Percentiles rank a stretch among this genome's conserved stretches.
phyloP scores from a whole-genome alignment of 371 early-diverging fungal genomes.

The Lichtheimia corymbifera region DNA sequence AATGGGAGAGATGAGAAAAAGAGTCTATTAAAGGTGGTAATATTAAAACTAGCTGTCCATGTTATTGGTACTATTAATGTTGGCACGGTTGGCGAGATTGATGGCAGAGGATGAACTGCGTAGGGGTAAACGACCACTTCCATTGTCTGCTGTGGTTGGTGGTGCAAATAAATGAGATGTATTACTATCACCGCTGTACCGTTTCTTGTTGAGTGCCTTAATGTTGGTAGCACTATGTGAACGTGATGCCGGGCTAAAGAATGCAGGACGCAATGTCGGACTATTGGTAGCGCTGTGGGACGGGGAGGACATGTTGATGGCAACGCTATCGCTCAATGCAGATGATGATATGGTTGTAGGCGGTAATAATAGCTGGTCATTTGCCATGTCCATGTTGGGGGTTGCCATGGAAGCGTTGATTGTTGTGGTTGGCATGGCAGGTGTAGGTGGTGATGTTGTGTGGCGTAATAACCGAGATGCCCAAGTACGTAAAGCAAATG shows the following conservation, averaged over 20 bases:
- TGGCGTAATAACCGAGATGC: constrained; percentile 26
- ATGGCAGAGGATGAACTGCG: constrained; percentile 25
- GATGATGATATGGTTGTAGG: too few relatives aligned
- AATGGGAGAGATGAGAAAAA: neutral
- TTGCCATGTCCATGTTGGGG: too few relatives aligned
- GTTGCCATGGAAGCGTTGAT: constrained; percentile 6
- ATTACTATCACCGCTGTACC: constrained; percentile 35
- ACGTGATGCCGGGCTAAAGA: constrained; percentile 15
- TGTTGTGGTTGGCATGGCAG: constrained; percentile 9
- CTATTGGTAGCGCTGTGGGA: constrained; percentile 1
- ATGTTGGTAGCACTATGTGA: constrained; percentile 20
- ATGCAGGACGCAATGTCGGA: constrained; percentile 4
- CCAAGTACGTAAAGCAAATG: constrained; percentile 31
- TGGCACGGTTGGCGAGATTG: constrained; percentile 22
- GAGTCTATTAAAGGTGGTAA: neutral
- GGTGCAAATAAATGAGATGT: constrained; percentile 17
- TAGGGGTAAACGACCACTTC: constrained; percentile 12
- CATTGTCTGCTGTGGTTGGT: constrained; percentile 6
- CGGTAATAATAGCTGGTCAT: too few relatives aligned
- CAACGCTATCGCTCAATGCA: constrained; percentile 1
- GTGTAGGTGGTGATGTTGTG: constrained; percentile 7
- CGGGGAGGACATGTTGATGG: constrained; percentile 10
- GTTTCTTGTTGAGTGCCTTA: constrained; percentile 30
- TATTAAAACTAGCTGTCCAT: constrained; percentile 9
- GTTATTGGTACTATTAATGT: constrained; percentile 1